Evolutionary conservation across 2,329 filamentous ascomycete genomes (phyloP).

Genomic region (Talaromyces sp.): DNA sequence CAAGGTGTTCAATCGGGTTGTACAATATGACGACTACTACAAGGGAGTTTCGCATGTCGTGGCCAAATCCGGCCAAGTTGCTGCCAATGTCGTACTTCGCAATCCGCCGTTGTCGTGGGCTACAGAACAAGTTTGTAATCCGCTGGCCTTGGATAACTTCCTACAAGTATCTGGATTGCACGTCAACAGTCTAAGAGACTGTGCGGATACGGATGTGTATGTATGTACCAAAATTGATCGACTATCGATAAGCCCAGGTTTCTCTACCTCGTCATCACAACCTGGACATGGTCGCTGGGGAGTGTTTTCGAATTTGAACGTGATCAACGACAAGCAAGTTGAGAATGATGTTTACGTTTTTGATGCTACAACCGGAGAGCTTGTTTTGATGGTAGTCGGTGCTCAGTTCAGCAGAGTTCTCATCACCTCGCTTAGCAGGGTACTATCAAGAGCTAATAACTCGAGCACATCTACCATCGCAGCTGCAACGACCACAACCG

Average conservation of each 20-base stretch:
- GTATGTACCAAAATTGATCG: slow-evolving; percentile 19
- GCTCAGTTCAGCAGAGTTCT: not conserved
- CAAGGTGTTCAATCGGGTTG: slow-evolving; percentile 14
- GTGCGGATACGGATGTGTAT: slow-evolving; percentile 23
- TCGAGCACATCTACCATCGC: too few species aligned
- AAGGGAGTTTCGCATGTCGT: slow-evolving; percentile 19
- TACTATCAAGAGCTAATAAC: not conserved
- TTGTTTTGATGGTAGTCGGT: slow-evolving; percentile 24
- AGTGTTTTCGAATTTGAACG: not conserved
- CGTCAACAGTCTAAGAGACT: slow-evolving; percentile 23
- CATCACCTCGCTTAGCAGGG: not conserved
- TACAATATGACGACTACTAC: slow-evolving; percentile 16
- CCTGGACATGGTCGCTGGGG: not conserved
- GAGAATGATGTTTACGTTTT: slow-evolving; percentile 27
- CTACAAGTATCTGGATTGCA: slow-evolving; percentile 30
- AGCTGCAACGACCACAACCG: slow-evolving; percentile 20
- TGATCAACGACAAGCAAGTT: slow-evolving; percentile 17
- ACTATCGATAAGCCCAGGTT: slow-evolving; percentile 17
- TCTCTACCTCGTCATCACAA: slow-evolving; percentile 16
- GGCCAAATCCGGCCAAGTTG: slow-evolving; percentile 17
- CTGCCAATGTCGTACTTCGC: not conserved
- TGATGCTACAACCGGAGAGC: slow-evolving; percentile 18
- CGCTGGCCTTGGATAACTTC: slow-evolving; percentile 26
- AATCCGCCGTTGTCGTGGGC: not conserved
- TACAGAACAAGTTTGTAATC: slow-evolving; percentile 20